Conservation (phyloP, 129 eudicot genomes). For the Artemisia argyi region DNA sequence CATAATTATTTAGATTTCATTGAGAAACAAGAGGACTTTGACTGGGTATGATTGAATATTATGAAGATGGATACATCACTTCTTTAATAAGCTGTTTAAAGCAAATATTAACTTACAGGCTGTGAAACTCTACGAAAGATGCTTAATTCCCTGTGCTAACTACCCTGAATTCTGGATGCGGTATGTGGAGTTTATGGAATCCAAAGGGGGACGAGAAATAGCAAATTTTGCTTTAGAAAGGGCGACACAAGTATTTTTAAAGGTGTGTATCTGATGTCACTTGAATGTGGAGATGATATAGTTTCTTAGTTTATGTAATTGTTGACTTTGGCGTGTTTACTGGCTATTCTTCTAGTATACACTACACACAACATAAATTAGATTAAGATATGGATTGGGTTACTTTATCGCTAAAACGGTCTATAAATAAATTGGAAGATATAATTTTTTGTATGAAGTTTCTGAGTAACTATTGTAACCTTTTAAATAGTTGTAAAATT, state of each 20-base stretch:
- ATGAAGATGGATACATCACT: conserved; percentile 19
- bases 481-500: too few species aligned
- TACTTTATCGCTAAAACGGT: too few species aligned
- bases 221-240: conserved; percentile 72
- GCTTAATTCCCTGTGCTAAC: conserved; percentile 86
- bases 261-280: conserved; percentile 46
- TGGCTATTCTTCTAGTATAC: not conserved
- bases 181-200: conserved; percentile 83
- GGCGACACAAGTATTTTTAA: conserved; percentile 66
- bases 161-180: conserved; percentile 99
- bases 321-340: conserved; percentile 6
- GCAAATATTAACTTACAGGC: conserved; percentile 54
- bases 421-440: not conserved
- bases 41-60: conserved; percentile 52
- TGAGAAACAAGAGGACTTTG: conserved; percentile 82
- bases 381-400: conserved; percentile 5
- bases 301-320: conserved; percentile 12
- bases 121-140: conserved; percentile 79
- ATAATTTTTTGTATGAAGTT: not conserved
- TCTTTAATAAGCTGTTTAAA: conserved; percentile 17
- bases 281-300: conserved; percentile 15
- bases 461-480: not conserved
- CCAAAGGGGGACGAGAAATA: conserved; percentile 80
- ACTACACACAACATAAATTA: not conserved
- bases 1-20: conserved; percentile 73